phyloP scores from a whole-genome alignment of 495 filamentous ascomycete species.

The Neurospora sp. region DNA sequence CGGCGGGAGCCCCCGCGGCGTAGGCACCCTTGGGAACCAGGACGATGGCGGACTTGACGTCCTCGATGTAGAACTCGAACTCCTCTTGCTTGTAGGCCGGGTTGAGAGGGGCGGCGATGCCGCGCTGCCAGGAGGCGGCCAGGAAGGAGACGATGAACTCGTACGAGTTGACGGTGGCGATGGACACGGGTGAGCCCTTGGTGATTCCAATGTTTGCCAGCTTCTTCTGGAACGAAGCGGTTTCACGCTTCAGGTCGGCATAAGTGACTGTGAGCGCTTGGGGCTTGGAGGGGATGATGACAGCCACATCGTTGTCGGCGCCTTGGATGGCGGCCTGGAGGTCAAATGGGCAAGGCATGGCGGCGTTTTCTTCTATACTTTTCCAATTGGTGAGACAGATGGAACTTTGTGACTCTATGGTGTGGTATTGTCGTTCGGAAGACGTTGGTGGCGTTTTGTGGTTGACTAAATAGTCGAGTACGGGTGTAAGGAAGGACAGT shows the following conservation, averaged over 20 bases:
- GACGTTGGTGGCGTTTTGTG: not conserved
- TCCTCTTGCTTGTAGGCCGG: conserved; percentile 77
- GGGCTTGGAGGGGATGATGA: conserved; percentile 57
- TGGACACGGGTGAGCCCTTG: conserved; percentile 57
- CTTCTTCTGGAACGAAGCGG: conserved; percentile 56
- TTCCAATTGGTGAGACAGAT: not conserved
- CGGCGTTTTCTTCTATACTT: not conserved
- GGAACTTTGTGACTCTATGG: not conserved
- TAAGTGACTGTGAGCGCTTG: conserved; percentile 53
- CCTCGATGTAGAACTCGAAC: conserved; percentile 83
- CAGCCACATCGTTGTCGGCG: conserved; percentile 34
- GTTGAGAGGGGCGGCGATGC: conserved; percentile 71
- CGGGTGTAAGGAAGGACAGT: not conserved
- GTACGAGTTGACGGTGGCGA: conserved; percentile 67
- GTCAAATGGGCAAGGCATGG: conserved; percentile 4
- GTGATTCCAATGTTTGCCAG: conserved; percentile 60
- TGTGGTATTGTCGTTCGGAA: not conserved
- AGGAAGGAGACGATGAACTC: conserved; percentile 78
- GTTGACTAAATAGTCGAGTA: not conserved
- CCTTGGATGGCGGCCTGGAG: conserved; percentile 35
- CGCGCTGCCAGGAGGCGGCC: conserved; percentile 65
- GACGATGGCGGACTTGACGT: conserved; percentile 64
- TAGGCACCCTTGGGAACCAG: conserved; percentile 63
- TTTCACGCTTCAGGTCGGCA: conserved; percentile 47
- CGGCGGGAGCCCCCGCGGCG: conserved; percentile 49